Evolutionary conservation across 1,284 basidiomycete genomes (phyloP).

Genomic region (Moesziomyces aphidis): DNA sequence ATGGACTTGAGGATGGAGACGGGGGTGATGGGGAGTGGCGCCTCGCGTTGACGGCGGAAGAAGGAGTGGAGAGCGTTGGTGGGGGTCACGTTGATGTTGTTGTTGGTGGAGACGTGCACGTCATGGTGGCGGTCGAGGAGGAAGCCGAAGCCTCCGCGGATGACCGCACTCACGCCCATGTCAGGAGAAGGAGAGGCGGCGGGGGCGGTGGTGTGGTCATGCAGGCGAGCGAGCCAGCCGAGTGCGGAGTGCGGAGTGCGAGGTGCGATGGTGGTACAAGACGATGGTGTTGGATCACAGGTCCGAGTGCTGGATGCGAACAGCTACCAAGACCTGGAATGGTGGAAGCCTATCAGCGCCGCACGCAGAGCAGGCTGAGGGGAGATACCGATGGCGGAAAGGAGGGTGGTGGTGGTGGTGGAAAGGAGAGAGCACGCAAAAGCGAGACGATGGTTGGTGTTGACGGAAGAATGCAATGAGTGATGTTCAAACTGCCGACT

Average conservation of each 20-base stretch:
- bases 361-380: too few species aligned
- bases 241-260: not conserved
- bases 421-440: too few species aligned
- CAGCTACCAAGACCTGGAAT: not conserved
- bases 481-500: too few species aligned
- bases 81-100: slow-evolving; percentile 34
- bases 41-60: slow-evolving; percentile 34
- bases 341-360: not conserved
- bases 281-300: not conserved
- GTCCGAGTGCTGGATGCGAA: not conserved
- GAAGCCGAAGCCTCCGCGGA: slow-evolving; percentile 46
- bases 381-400: too few species aligned
- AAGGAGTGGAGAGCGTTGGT: slow-evolving; percentile 37
- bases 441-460: too few species aligned
- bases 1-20: slow-evolving; percentile 32
- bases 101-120: slow-evolving; percentile 5
- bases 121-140: slow-evolving; percentile 30
- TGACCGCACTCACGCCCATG: slow-evolving; percentile 38
- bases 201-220: slow-evolving; percentile 11
- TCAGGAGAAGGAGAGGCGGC: slow-evolving; percentile 3
- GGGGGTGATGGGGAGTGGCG: slow-evolving; percentile 36
- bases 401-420: too few species aligned
- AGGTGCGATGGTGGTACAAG: not conserved
- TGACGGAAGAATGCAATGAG: too few species aligned
- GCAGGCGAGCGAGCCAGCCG: slow-evolving; percentile 7